phyloP scores from a whole-genome alignment of 345 rosid genomes.

The Angophora floribunda region DNA sequence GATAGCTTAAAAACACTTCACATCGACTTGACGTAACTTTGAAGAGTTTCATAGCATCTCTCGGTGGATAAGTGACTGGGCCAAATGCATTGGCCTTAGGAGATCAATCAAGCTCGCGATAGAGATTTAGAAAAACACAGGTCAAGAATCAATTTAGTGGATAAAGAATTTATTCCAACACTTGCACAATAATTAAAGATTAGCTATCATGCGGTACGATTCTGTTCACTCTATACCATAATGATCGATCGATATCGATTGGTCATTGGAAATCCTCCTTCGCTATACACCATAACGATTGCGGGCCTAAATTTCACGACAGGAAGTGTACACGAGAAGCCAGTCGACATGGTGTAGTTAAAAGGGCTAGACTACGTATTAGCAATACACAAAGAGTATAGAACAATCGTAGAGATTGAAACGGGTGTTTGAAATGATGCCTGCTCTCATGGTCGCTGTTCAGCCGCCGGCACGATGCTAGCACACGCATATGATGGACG shows the following conservation, averaged over 20 bases:
- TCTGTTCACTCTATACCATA: background rate
- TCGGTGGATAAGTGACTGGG: background rate
- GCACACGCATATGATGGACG: background rate
- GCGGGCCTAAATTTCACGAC: background rate
- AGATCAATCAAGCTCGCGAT: background rate
- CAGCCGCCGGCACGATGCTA: background rate
- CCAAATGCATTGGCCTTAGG: background rate
- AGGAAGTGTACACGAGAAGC: background rate
- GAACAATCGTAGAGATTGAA: background rate
- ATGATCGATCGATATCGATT: background rate
- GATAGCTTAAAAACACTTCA: too few relatives aligned
- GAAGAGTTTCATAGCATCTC: background rate
- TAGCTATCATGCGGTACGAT: rapidly evolving
- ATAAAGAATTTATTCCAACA: background rate
- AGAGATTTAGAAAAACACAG: background rate
- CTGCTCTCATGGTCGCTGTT: background rate
- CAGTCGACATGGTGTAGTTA: background rate
- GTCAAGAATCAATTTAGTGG: background rate
- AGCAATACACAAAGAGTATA: background rate
- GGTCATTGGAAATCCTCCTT: background rate
- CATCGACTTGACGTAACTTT: background rate
- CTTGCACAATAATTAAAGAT: background rate
- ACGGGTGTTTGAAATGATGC: background rate
- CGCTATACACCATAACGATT: too few relatives aligned
- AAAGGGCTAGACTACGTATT: background rate